phyloP scores from a whole-genome alignment of 2,329 filamentous ascomycete genomes.

The Emericellopsis atlantica region DNA sequence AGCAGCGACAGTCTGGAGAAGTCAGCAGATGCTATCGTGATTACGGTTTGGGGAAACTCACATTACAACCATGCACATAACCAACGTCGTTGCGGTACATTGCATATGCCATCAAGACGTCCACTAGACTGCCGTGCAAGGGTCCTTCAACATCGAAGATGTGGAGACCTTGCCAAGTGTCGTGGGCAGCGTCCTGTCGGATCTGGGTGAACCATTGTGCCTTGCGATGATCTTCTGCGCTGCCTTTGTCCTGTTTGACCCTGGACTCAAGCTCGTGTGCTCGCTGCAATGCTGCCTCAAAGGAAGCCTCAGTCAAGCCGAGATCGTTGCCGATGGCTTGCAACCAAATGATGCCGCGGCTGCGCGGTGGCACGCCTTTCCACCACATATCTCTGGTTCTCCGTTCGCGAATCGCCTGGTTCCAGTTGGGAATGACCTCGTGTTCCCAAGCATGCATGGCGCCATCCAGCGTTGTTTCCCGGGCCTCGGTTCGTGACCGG shows the following conservation, averaged over 20 bases:
- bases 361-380: conserved; percentile 61
- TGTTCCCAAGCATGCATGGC: conserved; percentile 59
- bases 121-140: conserved; percentile 53
- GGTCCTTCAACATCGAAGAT: conserved; percentile 59
- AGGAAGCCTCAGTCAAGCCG: conserved; percentile 53
- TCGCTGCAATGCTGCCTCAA: conserved; percentile 55
- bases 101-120: conserved; percentile 66
- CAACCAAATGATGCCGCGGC: conserved; percentile 57
- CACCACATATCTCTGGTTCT: conserved; percentile 70
- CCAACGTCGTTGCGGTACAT: conserved; percentile 77
- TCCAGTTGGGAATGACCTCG: conserved; percentile 66
- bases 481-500: conserved; percentile 35
- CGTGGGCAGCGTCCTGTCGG: conserved; percentile 46
- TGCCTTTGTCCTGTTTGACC: conserved; percentile 35
- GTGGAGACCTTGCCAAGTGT: conserved; percentile 58
- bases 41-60: conserved; percentile 27
- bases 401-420: conserved; percentile 53
- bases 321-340: conserved; percentile 64
- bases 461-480: conserved; percentile 41
- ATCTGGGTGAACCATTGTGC: conserved; percentile 52
- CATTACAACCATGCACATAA: conserved; percentile 62
- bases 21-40: conserved; percentile 6
- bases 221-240: conserved; percentile 40
- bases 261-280: conserved; percentile 50
- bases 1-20: conserved; percentile 52